A percentile compares a stretch with the other conserved stretches of the same genome.
phyloP scores from a whole-genome alignment of 768 basidiomycete genomes.

The Gymnopilus dilepis region DNA sequence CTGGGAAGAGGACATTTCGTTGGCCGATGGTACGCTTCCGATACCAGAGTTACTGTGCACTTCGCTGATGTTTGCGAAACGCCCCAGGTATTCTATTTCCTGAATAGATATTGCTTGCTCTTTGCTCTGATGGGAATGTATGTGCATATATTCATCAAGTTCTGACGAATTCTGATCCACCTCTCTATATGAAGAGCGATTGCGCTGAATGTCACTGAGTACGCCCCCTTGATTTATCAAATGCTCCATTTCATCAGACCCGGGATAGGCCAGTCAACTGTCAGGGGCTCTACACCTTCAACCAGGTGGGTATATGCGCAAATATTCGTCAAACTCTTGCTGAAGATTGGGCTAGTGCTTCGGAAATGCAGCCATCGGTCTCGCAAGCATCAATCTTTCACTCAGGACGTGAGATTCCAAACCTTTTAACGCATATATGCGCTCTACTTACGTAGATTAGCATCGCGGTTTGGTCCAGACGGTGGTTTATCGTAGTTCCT shows the following conservation, averaged over 20 bases:
- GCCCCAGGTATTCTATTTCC: slow-evolving; percentile 67
- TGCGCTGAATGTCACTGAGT: slow-evolving; percentile 62
- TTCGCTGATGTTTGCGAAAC: not conserved
- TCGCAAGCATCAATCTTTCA: slow-evolving; percentile 74
- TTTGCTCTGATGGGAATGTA: slow-evolving; percentile 75
- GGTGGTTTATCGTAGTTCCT: slow-evolving; percentile 54
- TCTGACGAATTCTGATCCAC: not conserved
- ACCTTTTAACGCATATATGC: slow-evolving; percentile 20
- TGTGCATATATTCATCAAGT: slow-evolving; percentile 29
- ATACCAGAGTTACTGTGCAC: not conserved
- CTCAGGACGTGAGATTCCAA: slow-evolving; percentile 59
- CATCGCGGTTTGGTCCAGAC: slow-evolving; percentile 74
- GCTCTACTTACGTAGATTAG: slow-evolving; percentile 35
- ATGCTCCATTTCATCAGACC: not conserved
- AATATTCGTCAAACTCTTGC: not conserved
- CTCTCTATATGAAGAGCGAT: slow-evolving; percentile 46
- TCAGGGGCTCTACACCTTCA: slow-evolving; percentile 72
- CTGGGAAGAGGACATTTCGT: slow-evolving; percentile 58
- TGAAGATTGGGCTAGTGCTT: slow-evolving; percentile 39
- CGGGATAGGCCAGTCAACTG: slow-evolving; percentile 44
- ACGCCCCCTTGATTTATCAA: slow-evolving; percentile 23
- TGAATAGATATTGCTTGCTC: slow-evolving; percentile 68
- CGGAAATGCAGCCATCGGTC: slow-evolving; percentile 70
- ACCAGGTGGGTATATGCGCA: slow-evolving; percentile 43
- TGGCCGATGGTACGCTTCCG: slow-evolving; percentile 65